Evolutionary conservation across 805 yeast genomes (phyloP).

Genomic region (Blastobotrys attinorum): DNA sequence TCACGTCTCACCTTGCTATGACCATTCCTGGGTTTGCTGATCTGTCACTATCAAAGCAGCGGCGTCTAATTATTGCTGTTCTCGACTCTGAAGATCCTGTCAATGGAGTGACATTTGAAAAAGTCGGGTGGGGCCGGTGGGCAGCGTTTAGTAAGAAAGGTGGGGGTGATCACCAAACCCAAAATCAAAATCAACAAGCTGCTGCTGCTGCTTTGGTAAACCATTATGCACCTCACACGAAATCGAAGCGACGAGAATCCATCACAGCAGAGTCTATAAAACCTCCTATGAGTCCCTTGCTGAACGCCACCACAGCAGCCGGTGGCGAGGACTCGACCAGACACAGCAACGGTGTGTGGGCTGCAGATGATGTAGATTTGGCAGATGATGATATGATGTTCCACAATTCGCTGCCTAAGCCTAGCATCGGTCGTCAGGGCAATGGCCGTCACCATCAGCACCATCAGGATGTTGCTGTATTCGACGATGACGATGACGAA

Average conservation of each 20-base stretch:
- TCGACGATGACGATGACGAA: constrained; percentile 23
- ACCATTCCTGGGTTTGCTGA: constrained; percentile 76
- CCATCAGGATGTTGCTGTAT: constrained; percentile 10
- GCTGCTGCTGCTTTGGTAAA: not conserved
- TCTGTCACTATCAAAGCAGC: constrained; percentile 76
- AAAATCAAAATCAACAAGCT: not conserved
- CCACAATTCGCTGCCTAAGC: constrained; percentile 16
- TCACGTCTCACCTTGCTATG: constrained; percentile 65
- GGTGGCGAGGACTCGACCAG: too few species aligned
- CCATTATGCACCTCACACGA: constrained; percentile 3
- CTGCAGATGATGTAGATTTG: constrained; percentile 27
- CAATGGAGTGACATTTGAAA: constrained; percentile 57
- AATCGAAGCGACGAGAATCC: constrained; percentile 18
- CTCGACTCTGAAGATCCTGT: constrained; percentile 62
- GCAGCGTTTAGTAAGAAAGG: constrained; percentile 52
- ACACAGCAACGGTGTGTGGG: constrained; percentile 15
- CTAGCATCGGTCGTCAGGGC: too few species aligned
- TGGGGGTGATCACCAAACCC: constrained; percentile 28
- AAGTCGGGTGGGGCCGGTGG: constrained; percentile 99
- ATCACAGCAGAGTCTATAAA: constrained; percentile 17
- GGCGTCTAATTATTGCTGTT: constrained; percentile 83
- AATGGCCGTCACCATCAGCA: too few species aligned
- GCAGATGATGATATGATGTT: constrained; percentile 29
- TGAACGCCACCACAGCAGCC: constrained; percentile 25
- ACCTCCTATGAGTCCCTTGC: constrained; percentile 29